Conservation (phyloP, 768 basidiomycete species). For the Amanita pseudoporphyria region DNA sequence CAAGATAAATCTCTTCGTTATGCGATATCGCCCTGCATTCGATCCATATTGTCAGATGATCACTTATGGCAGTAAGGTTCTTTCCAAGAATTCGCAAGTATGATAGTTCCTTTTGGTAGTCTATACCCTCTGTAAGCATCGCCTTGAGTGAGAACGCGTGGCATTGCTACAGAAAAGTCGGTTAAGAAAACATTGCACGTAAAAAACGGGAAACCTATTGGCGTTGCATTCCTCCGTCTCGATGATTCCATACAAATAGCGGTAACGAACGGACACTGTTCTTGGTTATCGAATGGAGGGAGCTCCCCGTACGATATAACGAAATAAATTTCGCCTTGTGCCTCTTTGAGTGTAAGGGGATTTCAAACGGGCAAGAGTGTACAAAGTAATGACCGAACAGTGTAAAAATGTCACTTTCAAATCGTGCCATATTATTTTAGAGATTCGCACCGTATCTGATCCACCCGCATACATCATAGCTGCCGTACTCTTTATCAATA, state of each 20-base stretch:
- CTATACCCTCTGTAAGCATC: conserved; percentile 22
- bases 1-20: no score
- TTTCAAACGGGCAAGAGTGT: conserved; percentile 22
- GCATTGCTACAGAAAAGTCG: conserved; percentile 13
- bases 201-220: conserved; percentile 13
- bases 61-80: no score
- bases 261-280: conserved; percentile 20
- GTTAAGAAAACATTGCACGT: not conserved
- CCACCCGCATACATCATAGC: conserved; percentile 17
- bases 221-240: conserved; percentile 18
- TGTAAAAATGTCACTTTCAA: conserved; percentile 8
- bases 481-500: conserved; percentile 14
- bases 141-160: conserved; percentile 20
- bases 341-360: conserved; percentile 22
- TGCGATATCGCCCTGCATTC: no score
- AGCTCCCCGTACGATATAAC: conserved; percentile 22
- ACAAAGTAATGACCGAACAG: conserved; percentile 18
- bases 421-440: not conserved
- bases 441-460: conserved; percentile 12
- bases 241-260: conserved; percentile 22
- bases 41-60: no score
- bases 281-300: conserved; percentile 21
- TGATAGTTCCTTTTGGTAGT: conserved; percentile 22
- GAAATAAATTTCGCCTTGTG: conserved; percentile 25
- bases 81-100: conserved; percentile 10